Evolutionary conservation across 1,284 basidiomycete species (phyloP).

Genomic region (Papiliotrema fonsecae): DNA sequence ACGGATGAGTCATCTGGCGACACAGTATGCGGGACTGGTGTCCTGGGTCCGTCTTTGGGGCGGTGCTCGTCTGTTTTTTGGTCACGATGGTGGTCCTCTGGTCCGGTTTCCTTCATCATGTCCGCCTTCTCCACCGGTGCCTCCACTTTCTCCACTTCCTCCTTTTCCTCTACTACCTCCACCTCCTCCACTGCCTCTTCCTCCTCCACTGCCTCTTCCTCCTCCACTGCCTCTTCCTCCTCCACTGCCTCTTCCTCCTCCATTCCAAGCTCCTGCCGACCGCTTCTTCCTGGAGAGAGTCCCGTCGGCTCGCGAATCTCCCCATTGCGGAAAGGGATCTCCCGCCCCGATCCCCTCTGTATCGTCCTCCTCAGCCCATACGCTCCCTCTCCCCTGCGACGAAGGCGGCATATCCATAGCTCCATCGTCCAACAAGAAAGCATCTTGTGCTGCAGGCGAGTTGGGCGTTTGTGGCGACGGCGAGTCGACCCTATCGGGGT

Average conservation of each 20-base stretch:
- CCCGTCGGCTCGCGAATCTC: constrained; percentile 33
- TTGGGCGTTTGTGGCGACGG: constrained; percentile 1
- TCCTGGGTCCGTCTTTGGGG: background rate
- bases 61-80: too few species aligned
- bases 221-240: too few species aligned
- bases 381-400: constrained; percentile 11
- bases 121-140: too few species aligned
- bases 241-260: too few species aligned
- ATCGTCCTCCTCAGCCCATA: too few species aligned
- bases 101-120: constrained; percentile 2
- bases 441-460: background rate
- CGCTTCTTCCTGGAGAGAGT: constrained; percentile 20
- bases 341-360: too few species aligned
- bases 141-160: too few species aligned
- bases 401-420: constrained; percentile 15
- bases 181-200: constrained; percentile 1
- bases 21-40: background rate
- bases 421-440: constrained; percentile 1
- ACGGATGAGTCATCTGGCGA: constrained; percentile 2
- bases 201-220: too few species aligned
- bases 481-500: background rate
- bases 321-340: constrained; percentile 39
- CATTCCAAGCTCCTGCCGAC: too few species aligned
- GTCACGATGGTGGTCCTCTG: too few species aligned
- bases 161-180: too few species aligned